A percentile compares a stretch with the other conserved stretches of the same genome.
phyloP scores from a whole-genome alignment of 2,329 filamentous ascomycete genomes.

The Fusarium kyushuense region DNA sequence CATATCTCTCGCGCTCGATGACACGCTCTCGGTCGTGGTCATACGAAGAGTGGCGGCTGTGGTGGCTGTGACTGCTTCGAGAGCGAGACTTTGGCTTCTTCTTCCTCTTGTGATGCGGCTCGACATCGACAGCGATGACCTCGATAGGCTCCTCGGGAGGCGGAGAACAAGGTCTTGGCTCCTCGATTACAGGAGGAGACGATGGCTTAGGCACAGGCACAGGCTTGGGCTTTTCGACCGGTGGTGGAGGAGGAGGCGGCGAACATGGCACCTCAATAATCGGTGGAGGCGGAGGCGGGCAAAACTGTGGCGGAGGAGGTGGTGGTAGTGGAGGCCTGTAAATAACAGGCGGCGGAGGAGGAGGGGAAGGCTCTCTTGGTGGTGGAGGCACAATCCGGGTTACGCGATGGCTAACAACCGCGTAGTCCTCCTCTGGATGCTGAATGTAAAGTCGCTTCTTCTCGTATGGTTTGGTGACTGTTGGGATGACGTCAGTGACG shows the following conservation, averaged over 20 bases:
- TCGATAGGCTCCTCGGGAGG: constrained; percentile 53
- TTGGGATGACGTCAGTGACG: constrained; percentile 44
- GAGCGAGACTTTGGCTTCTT: constrained; percentile 49
- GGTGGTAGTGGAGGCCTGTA: constrained; percentile 42
- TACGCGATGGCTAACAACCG: constrained; percentile 53
- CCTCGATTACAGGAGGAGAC: constrained; percentile 34
- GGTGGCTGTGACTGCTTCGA: constrained; percentile 49
- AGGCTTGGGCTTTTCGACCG: constrained; percentile 29
- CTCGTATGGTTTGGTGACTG: constrained; percentile 49
- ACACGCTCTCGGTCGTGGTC: constrained; percentile 60
- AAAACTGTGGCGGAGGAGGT: constrained; percentile 34
- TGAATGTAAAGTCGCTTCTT: constrained; percentile 60
- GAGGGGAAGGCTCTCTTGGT: constrained; percentile 45
- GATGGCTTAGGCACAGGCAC: constrained; percentile 23
- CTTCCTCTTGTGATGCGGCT: constrained; percentile 47
- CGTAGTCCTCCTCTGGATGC: constrained; percentile 56
- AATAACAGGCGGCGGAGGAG: constrained; percentile 42
- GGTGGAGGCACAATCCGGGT: constrained; percentile 55
- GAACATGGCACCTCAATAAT: constrained; percentile 33
- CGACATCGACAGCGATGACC: constrained; percentile 56
- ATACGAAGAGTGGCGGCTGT: constrained; percentile 44
- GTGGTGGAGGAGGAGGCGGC: constrained; percentile 36
- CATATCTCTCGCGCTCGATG: constrained; percentile 64
- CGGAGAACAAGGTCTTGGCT: constrained; percentile 44
- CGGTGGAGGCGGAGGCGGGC: constrained; percentile 33